Evolutionary conservation across 2,329 filamentous ascomycete genomes (phyloP).

Genomic region (Trichophyton rubrum): DNA sequence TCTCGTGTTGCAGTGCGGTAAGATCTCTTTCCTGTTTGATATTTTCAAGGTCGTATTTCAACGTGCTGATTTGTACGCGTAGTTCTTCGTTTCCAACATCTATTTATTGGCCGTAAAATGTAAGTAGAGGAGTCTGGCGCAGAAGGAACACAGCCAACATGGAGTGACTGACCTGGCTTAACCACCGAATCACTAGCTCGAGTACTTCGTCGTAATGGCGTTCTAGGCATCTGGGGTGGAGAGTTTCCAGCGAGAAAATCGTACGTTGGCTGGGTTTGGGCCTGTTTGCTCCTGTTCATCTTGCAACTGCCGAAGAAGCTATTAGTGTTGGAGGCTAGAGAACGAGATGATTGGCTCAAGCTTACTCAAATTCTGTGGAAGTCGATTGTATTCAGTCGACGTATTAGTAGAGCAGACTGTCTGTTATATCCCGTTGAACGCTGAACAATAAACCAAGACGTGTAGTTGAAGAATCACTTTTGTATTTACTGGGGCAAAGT

Average conservation of each 20-base stretch:
- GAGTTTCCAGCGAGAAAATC: constrained; percentile 46
- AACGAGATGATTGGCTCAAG: not conserved
- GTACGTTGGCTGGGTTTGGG: constrained; percentile 44
- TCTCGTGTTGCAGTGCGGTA: constrained; percentile 61
- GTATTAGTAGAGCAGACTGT: not conserved
- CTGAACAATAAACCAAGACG: not conserved
- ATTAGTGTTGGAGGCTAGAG: not conserved
- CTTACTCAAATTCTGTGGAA: not conserved
- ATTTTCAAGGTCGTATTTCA: constrained; percentile 78
- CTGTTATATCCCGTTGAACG: not conserved
- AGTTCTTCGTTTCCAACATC: constrained; percentile 56
- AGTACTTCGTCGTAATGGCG: constrained; percentile 26
- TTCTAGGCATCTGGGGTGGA: constrained; percentile 23
- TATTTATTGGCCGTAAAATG: constrained; percentile 15
- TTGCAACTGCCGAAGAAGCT: not conserved
- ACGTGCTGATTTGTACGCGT: constrained; percentile 75
- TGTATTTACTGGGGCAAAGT: not conserved
- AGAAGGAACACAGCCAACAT: not conserved
- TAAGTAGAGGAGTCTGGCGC: not conserved
- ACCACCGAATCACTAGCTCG: constrained; percentile 22
- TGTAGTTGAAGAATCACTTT: not conserved
- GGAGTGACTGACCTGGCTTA: constrained; percentile 25
- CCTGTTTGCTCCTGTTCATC: constrained; percentile 28
- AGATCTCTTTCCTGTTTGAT: constrained; percentile 81
- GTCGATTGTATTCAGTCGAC: not conserved